Evolutionary conservation across 805 yeast genomes (phyloP), one percentile per base, ranked within the genome.

Genomic region (Nakazawaea ambrosiae): DNA sequence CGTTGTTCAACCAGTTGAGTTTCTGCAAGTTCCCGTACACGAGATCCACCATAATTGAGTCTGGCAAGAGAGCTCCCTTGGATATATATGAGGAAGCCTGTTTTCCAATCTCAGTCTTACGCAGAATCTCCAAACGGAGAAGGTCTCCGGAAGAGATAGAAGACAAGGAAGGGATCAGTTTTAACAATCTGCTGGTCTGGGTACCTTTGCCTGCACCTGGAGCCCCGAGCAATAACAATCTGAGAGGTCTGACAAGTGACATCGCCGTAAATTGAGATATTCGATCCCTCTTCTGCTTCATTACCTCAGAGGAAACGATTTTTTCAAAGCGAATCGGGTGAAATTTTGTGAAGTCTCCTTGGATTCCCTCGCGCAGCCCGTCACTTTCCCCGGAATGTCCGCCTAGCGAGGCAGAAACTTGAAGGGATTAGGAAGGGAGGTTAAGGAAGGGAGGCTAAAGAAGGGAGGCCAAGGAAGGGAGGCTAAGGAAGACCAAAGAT

Each of bases 141-240:
- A 87, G 60, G 58, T 89, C 96, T 2, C 97, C 97, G 0, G 95
- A 81, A 1, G 95, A 78, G 7, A 90, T 59, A 1, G 90, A 63
- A 11, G 66, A 55, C 17, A 89, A 57, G 27, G 48, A 45, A 2
- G 81, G 71, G 41, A 78, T 68, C 28, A 62, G 58, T 36, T 72
- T 69, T 41, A 81, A 55, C 4, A 89, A 63, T 42, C 78, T 68
- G 2, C 81, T 60, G 0, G 96, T 82, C 47, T 82, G 84, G 0
- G 97, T 89, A 2, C 97, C 97, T 54, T 89, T 89, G 1, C 97
- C 97, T 1, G 96, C 72, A 0, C 97, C 97, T 1, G 97, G 97
- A 0, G 97, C 95, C 3, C 97, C 97, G 19, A 90, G 61, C 7
- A 89, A 64, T 20, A 89, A 66, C 27, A 87, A 58, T 49, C 96